phyloP scores from a whole-genome alignment of 495 filamentous ascomycete genomes.

The Tuber calosporum region DNA sequence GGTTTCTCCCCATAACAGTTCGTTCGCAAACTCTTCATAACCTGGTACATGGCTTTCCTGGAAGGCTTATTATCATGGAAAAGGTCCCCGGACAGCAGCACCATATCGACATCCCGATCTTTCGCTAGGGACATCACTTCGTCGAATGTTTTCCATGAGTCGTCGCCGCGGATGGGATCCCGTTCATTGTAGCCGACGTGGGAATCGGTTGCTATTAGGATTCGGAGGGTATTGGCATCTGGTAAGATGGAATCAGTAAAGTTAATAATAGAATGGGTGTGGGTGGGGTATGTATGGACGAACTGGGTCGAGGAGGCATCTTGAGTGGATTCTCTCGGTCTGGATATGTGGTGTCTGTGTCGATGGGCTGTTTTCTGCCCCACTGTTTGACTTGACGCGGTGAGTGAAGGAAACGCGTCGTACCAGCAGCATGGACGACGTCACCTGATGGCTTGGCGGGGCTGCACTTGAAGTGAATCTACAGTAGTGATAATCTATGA shows the following conservation, averaged over 20 bases:
- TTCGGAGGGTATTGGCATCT: slow-evolving; percentile 87
- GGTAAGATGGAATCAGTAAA: slow-evolving; percentile 6
- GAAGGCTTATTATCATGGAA: slow-evolving; percentile 99
- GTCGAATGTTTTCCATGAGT: slow-evolving; percentile 94
- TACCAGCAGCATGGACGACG: not conserved
- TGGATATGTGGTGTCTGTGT: not conserved
- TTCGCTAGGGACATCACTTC: slow-evolving; percentile 89
- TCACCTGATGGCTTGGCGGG: slow-evolving; percentile 3
- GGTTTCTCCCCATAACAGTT: slow-evolving; percentile 93
- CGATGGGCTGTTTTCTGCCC: not conserved
- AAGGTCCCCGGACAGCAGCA: slow-evolving; percentile 84
- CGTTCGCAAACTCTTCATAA: slow-evolving; percentile 85
- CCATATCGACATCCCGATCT: slow-evolving; percentile 89
- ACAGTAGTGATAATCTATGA: not conserved
- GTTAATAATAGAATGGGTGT: not conserved
- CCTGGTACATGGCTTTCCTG: slow-evolving; percentile 92
- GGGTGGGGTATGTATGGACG: not conserved
- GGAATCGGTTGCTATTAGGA: slow-evolving; percentile 88
- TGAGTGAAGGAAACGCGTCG: not conserved
- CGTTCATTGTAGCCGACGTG: slow-evolving; percentile 96
- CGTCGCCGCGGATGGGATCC: slow-evolving; percentile 84
- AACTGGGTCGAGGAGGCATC: not conserved
- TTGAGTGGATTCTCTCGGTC: not conserved
- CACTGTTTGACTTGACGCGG: not conserved
- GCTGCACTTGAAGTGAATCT: not conserved